Evolutionary conservation across 2,329 filamentous ascomycete genomes (phyloP).

Genomic region (Pyrenophora tritici-repentis): DNA sequence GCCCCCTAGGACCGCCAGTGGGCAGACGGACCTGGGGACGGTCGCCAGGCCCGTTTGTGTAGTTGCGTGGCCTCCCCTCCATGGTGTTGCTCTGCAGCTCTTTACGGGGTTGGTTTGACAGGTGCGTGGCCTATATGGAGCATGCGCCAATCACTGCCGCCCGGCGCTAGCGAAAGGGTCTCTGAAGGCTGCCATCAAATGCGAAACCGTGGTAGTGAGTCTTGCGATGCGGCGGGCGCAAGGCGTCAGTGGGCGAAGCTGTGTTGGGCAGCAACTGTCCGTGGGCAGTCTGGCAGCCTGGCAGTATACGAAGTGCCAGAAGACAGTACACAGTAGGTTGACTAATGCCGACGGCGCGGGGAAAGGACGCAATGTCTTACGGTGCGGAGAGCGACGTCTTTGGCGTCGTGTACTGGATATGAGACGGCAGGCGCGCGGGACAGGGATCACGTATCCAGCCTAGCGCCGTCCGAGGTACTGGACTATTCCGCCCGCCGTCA

Average conservation of each 20-base stretch:
- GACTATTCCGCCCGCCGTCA: slow-evolving; percentile 21
- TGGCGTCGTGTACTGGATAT: slow-evolving; percentile 25
- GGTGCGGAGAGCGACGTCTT: slow-evolving; percentile 24
- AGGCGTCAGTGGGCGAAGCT: slow-evolving; percentile 9
- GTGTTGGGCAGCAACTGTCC: slow-evolving; percentile 4
- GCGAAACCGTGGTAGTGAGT: slow-evolving; percentile 19
- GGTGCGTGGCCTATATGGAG: not conserved
- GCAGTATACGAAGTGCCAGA: not conserved
- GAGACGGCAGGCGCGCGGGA: slow-evolving; percentile 25
- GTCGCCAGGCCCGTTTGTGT: slow-evolving; percentile 35
- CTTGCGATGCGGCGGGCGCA: slow-evolving; percentile 16
- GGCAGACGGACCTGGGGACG: slow-evolving; percentile 31
- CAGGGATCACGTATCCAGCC: slow-evolving; percentile 14
- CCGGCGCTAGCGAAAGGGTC: slow-evolving; percentile 21
- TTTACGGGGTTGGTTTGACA: not conserved
- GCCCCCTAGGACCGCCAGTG: slow-evolving; percentile 34
- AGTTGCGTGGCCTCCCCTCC: slow-evolving; percentile 44
- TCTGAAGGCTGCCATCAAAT: slow-evolving; percentile 28
- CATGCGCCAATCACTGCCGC: slow-evolving; percentile 12
- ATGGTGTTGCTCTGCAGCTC: slow-evolving; percentile 23
- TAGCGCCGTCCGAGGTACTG: slow-evolving; percentile 22
- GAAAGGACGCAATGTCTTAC: slow-evolving; percentile 14
- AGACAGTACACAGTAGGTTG: slow-evolving; percentile 4
- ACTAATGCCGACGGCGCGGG: slow-evolving; percentile 10
- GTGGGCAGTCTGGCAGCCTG: not conserved